Evolutionary conservation across 768 basidiomycete genomes (phyloP).

Genomic region (Sarcomyxa edulis): DNA sequence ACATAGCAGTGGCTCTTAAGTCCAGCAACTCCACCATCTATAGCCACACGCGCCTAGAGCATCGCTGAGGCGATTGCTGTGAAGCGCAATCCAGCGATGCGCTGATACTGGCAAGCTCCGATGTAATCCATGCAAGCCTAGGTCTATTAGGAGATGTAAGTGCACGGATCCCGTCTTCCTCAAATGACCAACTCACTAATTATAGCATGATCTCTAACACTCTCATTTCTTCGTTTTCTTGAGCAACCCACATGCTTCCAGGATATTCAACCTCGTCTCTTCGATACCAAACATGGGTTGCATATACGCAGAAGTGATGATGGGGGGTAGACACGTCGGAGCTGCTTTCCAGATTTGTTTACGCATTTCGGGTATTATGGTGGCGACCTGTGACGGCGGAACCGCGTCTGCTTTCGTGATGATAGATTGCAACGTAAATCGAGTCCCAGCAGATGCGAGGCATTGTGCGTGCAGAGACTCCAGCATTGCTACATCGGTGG

Average conservation of each 20-base stretch:
- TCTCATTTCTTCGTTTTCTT: too few relatives aligned
- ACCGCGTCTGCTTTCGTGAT: conserved; percentile 68
- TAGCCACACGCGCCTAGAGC: too few relatives aligned
- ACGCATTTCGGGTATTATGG: conserved; percentile 35
- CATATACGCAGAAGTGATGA: conserved; percentile 52
- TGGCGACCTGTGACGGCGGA: conserved; percentile 23
- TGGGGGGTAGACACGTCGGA: conserved; percentile 62
- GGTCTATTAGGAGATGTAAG: too few relatives aligned
- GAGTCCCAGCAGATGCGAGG: conserved; percentile 31
- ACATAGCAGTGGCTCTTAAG: too few relatives aligned
- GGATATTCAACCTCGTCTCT: conserved; percentile 50
- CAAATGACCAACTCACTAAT: too few relatives aligned
- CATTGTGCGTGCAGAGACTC: conserved; percentile 34
- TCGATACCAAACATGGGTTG: conserved; percentile 51
- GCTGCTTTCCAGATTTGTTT: conserved; percentile 47
- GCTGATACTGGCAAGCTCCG: too few relatives aligned
- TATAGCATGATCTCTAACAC: too few relatives aligned
- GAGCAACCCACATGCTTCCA: conserved; percentile 55
- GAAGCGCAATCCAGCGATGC: too few relatives aligned
- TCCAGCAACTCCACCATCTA: too few relatives aligned
- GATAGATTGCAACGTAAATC: conserved; percentile 64
- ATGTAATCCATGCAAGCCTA: too few relatives aligned
- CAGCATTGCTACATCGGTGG: conserved; percentile 60
- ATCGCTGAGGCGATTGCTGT: too few relatives aligned
- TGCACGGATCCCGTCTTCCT: too few relatives aligned